phyloP scores from a whole-genome alignment of 345 rosid species.

The Noccaea bulbosa region DNA sequence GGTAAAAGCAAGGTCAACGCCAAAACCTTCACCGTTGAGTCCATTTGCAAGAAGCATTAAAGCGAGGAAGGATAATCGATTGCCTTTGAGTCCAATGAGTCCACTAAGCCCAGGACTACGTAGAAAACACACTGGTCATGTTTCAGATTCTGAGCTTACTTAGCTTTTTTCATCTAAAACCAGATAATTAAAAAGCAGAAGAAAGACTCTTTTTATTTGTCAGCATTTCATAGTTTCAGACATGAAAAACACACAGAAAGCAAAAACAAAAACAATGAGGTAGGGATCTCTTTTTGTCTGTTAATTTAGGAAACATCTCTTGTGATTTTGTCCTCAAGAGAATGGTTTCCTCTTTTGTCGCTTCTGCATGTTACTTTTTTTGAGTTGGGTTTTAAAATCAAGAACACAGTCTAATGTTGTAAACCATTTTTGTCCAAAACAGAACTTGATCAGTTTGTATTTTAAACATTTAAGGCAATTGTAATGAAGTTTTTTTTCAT shows the following conservation, averaged over 20 bases:
- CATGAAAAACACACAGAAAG: background rate
- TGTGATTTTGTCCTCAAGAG: slow-evolving; percentile 12
- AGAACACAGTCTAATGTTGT: slow-evolving; percentile 17
- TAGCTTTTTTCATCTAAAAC: slow-evolving; percentile 31
- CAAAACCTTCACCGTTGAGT: slow-evolving; percentile 44
- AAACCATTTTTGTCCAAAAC: background rate
- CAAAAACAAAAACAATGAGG: slow-evolving; percentile 4
- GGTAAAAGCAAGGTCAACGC: slow-evolving; percentile 36
- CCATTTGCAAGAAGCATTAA: slow-evolving; percentile 44
- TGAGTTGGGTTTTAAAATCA: background rate
- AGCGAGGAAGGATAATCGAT: slow-evolving; percentile 39
- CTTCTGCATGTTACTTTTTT: slow-evolving; percentile 2
- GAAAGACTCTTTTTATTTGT: background rate
- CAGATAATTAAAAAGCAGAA: background rate
- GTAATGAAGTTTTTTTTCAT: too few species aligned
- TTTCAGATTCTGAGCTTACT: slow-evolving; percentile 47
- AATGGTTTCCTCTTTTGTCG: slow-evolving; percentile 16
- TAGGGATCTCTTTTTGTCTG: background rate
- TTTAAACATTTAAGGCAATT: slow-evolving; percentile 3
- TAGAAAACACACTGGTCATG: slow-evolving; percentile 44
- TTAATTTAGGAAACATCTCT: slow-evolving; percentile 6
- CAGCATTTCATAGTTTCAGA: slow-evolving; percentile 8
- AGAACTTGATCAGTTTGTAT: slow-evolving; percentile 14
- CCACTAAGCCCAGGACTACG: slow-evolving; percentile 39
- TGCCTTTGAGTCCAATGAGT: slow-evolving; percentile 45